Evolutionary conservation across 768 basidiomycete species (phyloP).

Genomic region (Russula sp.): DNA sequence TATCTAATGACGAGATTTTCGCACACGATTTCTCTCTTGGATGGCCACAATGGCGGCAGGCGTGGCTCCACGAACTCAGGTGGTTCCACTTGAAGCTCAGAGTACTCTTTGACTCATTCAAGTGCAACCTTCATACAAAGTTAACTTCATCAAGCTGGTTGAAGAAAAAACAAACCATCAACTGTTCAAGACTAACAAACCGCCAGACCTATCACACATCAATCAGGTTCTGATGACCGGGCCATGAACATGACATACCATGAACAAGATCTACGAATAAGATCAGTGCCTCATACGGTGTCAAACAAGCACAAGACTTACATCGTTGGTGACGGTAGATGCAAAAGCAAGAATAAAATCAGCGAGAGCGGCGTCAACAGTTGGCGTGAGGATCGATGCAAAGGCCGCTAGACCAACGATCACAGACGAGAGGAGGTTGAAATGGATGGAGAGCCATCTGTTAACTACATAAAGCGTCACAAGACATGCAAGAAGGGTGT

Average conservation of each 20-base stretch:
- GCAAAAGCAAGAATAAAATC: conserved; percentile 87
- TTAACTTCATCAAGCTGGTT: not conserved
- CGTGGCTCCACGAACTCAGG: conserved; percentile 83
- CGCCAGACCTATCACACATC: conserved; percentile 48
- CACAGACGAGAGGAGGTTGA: conserved; percentile 70
- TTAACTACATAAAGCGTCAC: conserved; percentile 49
- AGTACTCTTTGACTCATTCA: conserved; percentile 89
- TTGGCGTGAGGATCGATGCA: conserved; percentile 59
- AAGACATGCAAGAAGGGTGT: not conserved
- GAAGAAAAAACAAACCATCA: conserved; percentile 54
- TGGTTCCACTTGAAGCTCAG: conserved; percentile 69
- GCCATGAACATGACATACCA: not conserved
- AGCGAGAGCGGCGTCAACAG: conserved; percentile 72
- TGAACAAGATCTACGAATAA: conserved; percentile 34
- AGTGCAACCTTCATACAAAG: conserved; percentile 54
- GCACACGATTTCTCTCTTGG: conserved; percentile 59
- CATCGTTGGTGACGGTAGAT: conserved; percentile 64
- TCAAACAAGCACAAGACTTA: conserved; percentile 29
- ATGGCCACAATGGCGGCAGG: conserved; percentile 78
- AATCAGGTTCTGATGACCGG: conserved; percentile 8
- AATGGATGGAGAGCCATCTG: conserved; percentile 85
- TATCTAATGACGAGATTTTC: conserved; percentile 73
- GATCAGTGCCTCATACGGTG: conserved; percentile 23
- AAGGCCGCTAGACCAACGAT: conserved; percentile 70
- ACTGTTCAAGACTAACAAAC: conserved; percentile 85